phyloP scores from a whole-genome alignment of 1,284 basidiomycete genomes.

The Porodaedalea pini region DNA sequence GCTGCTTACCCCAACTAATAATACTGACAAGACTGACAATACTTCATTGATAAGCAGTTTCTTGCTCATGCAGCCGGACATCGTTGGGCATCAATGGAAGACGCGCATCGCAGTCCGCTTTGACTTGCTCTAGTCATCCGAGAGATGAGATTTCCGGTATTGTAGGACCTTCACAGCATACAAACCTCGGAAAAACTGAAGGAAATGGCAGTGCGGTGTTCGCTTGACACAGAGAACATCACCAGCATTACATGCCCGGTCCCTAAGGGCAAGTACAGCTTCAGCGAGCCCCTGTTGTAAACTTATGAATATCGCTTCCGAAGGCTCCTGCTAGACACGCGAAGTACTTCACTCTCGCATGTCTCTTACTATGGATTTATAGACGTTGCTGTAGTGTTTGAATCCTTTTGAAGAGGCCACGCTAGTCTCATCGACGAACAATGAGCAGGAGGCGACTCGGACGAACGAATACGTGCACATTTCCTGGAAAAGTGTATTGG shows the following conservation, averaged over 20 bases:
- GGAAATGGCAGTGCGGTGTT: not conserved
- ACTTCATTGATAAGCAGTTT: too few species aligned
- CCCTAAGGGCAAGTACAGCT: slow-evolving; percentile 3
- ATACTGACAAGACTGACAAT: too few species aligned
- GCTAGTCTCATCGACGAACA: not conserved
- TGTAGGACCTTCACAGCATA: too few species aligned
- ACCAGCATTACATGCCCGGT: slow-evolving; percentile 3
- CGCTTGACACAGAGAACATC: not conserved
- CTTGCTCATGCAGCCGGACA: too few species aligned
- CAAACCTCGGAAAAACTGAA: not conserved
- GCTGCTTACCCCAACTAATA: too few species aligned
- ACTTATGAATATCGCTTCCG: not conserved
- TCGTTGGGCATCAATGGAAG: too few species aligned
- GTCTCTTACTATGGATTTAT: not conserved
- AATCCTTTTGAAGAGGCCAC: slow-evolving; percentile 16
- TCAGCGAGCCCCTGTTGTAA: too few species aligned
- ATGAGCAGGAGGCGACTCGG: not conserved
- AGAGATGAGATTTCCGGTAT: too few species aligned
- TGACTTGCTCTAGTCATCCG: too few species aligned
- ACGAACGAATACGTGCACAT: slow-evolving; percentile 1
- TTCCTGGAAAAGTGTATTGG: not conserved
- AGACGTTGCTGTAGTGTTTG: slow-evolving; percentile 13
- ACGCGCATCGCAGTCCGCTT: too few species aligned
- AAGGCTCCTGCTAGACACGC: not conserved
- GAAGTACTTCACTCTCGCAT: not conserved